Percentiles rank a stretch among this genome's conserved stretches.
Evolutionary conservation across 2,329 filamentous ascomycete species (phyloP).

Genomic region (Colletotrichum scovillei): DNA sequence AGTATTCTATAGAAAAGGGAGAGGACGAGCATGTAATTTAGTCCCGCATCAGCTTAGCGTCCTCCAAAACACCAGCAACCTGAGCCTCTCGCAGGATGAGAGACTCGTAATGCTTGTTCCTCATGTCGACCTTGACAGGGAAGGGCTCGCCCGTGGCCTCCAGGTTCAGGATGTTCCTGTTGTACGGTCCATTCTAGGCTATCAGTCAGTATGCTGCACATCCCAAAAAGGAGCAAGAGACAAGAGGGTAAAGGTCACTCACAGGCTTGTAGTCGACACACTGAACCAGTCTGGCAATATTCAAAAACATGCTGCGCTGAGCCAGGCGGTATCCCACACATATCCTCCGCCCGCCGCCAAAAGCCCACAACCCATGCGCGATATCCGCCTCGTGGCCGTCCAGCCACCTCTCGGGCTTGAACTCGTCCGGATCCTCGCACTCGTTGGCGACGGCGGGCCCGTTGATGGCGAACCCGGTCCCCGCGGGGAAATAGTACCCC

Average conservation of each 20-base stretch:
- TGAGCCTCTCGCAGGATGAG: conserved; percentile 22
- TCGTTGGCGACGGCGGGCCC: conserved; percentile 49
- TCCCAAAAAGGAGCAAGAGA: no score
- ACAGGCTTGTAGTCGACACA: conserved; percentile 37
- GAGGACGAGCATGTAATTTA: not conserved
- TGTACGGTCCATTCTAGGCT: conserved; percentile 27
- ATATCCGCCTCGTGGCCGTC: conserved; percentile 40
- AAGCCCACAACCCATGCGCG: conserved; percentile 41
- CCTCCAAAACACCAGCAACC: not conserved
- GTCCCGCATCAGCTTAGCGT: not conserved
- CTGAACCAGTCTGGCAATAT: conserved; percentile 39
- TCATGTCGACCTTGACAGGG: conserved; percentile 30
- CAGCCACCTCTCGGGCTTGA: conserved; percentile 50
- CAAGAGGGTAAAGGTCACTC: not conserved
- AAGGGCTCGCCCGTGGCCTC: conserved; percentile 36
- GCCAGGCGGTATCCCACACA: conserved; percentile 42
- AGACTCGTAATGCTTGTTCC: conserved; percentile 20
- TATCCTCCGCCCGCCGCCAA: conserved; percentile 39
- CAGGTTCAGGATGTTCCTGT: conserved; percentile 21
- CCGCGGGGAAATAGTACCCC: conserved; percentile 55
- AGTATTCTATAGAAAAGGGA: not conserved
- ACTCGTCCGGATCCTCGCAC: conserved; percentile 43
- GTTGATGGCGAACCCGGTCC: conserved; percentile 54
- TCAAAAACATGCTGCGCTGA: conserved; percentile 41
- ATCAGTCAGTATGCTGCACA: no score